These are phyloP conservation scores for Betula pendula DNA, from an alignment of 306 rosid genomes.

Conservation along the genomic window DNA sequence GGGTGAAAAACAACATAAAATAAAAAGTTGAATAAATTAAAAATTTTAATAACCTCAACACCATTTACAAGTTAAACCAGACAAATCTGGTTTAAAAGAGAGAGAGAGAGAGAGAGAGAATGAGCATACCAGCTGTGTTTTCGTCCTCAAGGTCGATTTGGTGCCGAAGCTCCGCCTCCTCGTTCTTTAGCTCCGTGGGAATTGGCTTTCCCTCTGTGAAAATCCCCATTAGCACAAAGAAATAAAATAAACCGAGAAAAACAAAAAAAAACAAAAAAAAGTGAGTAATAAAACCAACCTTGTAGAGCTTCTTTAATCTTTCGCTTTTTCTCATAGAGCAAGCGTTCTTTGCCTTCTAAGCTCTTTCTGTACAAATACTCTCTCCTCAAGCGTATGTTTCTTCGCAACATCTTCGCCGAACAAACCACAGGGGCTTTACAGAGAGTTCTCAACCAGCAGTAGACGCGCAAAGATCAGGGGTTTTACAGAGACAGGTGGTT, in stretches of 20 bases:
- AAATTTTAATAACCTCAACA: background rate
- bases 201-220: slow-evolving; percentile 81
- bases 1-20: background rate
- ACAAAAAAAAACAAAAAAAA: no score
- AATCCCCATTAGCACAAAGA: background rate
- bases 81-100: background rate
- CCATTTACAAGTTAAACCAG: background rate
- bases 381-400: slow-evolving; percentile 62
- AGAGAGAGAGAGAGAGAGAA: no score
- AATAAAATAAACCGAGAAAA: no score
- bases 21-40: no score
- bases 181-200: slow-evolving; percentile 90
- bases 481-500: no score
- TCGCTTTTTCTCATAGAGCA: slow-evolving; percentile 83
- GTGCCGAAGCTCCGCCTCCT: slow-evolving; percentile 81
- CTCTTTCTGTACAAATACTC: slow-evolving; percentile 85
- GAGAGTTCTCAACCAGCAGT: background rate
- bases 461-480: no score
- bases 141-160: slow-evolving; percentile 87
- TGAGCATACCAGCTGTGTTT: slow-evolving; percentile 59
- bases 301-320: slow-evolving; percentile 73
- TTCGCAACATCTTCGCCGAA: slow-evolving; percentile 50
- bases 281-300: slow-evolving; percentile 42
- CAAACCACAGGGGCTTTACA: background rate
- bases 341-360: slow-evolving; percentile 76